Percentiles rank a stretch among this genome's conserved stretches.
These are phyloP conservation scores for Ganoderma multipileum DNA, from an alignment of 1,284 basidiomycete genomes.

Conservation along the genomic window DNA sequence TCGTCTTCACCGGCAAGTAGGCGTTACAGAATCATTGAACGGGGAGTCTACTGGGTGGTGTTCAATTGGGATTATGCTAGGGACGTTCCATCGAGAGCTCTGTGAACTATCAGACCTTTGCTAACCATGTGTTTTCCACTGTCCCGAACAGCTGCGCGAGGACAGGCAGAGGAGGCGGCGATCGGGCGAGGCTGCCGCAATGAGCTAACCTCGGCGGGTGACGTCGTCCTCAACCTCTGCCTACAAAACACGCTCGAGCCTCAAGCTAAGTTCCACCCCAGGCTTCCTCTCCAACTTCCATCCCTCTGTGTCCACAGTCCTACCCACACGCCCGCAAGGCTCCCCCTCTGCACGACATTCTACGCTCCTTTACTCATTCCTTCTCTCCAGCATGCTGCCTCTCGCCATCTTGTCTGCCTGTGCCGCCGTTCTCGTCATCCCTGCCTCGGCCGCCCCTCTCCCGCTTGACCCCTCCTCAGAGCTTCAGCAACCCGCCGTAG, in stretches of 20 bases:
- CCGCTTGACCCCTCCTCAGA: not conserved
- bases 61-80: not conserved
- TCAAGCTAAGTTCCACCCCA: not conserved
- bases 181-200: constrained; percentile 1
- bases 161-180: not conserved
- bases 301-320: constrained; percentile 23
- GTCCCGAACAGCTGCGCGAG: not conserved
- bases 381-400: constrained; percentile 28
- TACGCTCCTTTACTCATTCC: constrained; percentile 23
- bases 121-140: not conserved
- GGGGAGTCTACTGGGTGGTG: not conserved
- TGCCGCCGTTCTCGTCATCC: constrained; percentile 17
- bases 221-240: not conserved
- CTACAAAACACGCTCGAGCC: not conserved
- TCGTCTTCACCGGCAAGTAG: not conserved
- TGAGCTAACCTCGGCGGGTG: not conserved
- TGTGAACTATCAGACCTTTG: not conserved
- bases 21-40: not conserved
- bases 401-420: constrained; percentile 25
- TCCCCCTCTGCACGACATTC: constrained; percentile 28
- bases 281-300: constrained; percentile 24
- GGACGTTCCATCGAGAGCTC: not conserved
- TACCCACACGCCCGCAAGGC: constrained; percentile 33
- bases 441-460: constrained; percentile 30
- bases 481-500: not conserved